Evolutionary conservation across 306 rosid genomes (phyloP).

Genomic region (Canavalia ensiformis): DNA sequence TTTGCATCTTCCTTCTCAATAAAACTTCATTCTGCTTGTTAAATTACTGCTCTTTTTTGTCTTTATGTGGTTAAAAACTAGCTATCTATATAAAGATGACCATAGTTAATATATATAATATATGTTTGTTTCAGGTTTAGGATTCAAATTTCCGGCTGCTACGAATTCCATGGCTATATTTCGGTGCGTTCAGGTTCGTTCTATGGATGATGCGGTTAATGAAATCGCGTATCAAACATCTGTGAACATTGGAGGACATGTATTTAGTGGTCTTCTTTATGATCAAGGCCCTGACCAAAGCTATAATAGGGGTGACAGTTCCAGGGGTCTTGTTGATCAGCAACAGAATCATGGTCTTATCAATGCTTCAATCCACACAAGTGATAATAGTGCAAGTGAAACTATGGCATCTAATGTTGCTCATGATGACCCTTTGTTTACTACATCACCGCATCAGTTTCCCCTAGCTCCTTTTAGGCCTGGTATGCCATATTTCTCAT

Average conservation of each 20-base stretch:
- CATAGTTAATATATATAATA: no score
- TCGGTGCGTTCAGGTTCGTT: constrained; percentile 59
- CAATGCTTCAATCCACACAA: constrained; percentile 25
- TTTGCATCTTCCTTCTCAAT: background rate
- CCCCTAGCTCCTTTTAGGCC: constrained; percentile 52
- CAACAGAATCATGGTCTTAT: constrained; percentile 48
- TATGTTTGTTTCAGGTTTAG: constrained; percentile 47
- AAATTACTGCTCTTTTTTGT: background rate
- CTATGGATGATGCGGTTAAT: constrained; percentile 54
- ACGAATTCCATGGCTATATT: constrained; percentile 60
- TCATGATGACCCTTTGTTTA: constrained; percentile 29
- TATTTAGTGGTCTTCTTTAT: constrained; percentile 68
- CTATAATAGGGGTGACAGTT: constrained; percentile 6
- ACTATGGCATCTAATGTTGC: constrained; percentile 26
- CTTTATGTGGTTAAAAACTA: background rate
- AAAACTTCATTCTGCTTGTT: constrained; percentile 6
- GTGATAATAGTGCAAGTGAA: constrained; percentile 15
- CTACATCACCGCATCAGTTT: constrained; percentile 41
- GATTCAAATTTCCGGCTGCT: constrained; percentile 58
- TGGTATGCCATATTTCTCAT: constrained; percentile 62
- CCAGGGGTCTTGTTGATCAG: constrained; percentile 7
- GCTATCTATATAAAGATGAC: background rate
- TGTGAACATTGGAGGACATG: constrained; percentile 71
- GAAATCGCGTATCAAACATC: constrained; percentile 71
- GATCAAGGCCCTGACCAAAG: constrained; percentile 71